Evolutionary conservation across 441 rosid genomes (phyloP).

Genomic region (Bruguiera hainesii): DNA sequence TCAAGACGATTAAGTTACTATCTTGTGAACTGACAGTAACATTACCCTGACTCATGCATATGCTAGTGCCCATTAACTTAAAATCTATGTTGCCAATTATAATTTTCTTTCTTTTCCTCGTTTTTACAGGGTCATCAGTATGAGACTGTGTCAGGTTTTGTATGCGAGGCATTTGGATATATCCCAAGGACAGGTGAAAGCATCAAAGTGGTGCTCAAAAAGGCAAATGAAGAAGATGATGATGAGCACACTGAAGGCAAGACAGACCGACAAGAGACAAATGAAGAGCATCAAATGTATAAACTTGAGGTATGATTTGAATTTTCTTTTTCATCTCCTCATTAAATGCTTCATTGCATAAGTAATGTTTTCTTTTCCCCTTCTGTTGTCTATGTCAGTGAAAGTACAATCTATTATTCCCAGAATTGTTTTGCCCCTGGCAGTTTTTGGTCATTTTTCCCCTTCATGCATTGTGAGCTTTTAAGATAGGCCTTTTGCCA

Average conservation of each 20-base stretch:
- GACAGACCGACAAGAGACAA: slow-evolving; percentile 63
- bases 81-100: slow-evolving; percentile 4
- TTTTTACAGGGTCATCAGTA: slow-evolving; percentile 82
- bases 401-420: too few species aligned
- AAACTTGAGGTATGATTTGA: slow-evolving; percentile 71
- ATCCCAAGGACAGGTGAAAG: slow-evolving; percentile 97
- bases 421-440: too few species aligned
- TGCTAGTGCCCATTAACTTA: not conserved
- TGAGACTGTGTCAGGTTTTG: slow-evolving; percentile 96
- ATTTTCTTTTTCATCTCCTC: slow-evolving; percentile 11
- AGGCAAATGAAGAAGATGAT: slow-evolving; percentile 71
- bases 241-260: slow-evolving; percentile 52
- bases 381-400: too few species aligned
- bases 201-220: slow-evolving; percentile 73
- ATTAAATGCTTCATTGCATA: not conserved
- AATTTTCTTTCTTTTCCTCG: slow-evolving; percentile 3
- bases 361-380: not conserved
- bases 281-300: slow-evolving; percentile 67
- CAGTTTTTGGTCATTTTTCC: too few species aligned
- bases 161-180: slow-evolving; percentile 97
- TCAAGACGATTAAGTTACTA: not conserved
- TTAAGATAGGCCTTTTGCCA: not conserved
- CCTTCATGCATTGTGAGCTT: not conserved
- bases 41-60: not conserved
- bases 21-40: not conserved